Base-by-base conservation (phyloP, 2,329 filamentous ascomycete genomes). In the Arthroderma sp. region DNA sequence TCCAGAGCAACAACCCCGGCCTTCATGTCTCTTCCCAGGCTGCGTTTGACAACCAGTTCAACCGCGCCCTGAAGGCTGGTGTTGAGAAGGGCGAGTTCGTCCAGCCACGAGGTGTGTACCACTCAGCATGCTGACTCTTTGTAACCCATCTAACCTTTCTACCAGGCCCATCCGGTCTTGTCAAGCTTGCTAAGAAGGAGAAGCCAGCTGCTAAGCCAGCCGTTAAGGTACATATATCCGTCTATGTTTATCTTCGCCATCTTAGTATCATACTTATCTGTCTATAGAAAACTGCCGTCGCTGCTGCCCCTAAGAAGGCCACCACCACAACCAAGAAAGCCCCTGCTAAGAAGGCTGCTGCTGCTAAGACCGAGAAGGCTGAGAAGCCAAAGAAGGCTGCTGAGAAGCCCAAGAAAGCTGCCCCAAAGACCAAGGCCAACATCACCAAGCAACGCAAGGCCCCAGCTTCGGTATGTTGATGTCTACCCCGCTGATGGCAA, bases 171-270 rank as follows among this genome's bases (percentile, higher is more conserved):
- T 94, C 87, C 52, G 87, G 87, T 49, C 83, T 85, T 54, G 86
- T 91, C 67, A 94, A 94, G 81, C 81, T 94, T 49, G 83, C 82
- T 48, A 89, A 89, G 80, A 87, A 86, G 73, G 74, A 76, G 45
- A 65, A 73, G 53, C 42, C 60, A 34, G 56, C 57, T 51, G 57
- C 63, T 41, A 57, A 69, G 60, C 60, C 66, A 43, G 59, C 65
- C 44, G 50, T 51, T 11, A 57, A 56, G 48, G 48, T 50, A 42
- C 27, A 40, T 33, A 7, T 37, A 4, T 29, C 28, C 11, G 10
- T 22, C 28, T 11, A 32, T 6, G 6, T 28, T 31, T 9, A 29
- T 11, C 32, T 29, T 8, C 40, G 28, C 10, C 15, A 5, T 36
- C 9, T 15, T 6, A 5, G 7, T 36, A 5, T 15, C 22, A 6